These are phyloP conservation scores for Taphrina communis DNA, from an alignment of 1,139 yeast genomes.

Conservation along the genomic window DNA sequence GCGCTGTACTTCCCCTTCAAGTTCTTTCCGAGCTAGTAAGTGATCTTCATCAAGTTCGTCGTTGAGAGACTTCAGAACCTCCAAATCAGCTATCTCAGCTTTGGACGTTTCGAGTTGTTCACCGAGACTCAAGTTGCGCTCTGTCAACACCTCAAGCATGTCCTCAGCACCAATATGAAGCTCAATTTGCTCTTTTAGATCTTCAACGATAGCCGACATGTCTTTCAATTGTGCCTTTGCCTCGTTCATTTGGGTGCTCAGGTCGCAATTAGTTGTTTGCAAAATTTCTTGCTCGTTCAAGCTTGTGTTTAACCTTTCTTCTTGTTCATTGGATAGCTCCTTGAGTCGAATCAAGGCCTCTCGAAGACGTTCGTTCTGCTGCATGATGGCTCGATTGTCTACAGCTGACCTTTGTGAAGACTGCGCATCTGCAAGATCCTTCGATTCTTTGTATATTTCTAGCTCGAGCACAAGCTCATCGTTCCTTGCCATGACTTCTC, in stretches of 20 bases:
- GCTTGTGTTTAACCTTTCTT: conserved; percentile 52
- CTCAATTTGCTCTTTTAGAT: conserved; percentile 56
- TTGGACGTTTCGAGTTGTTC: conserved; percentile 54
- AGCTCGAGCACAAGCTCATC: conserved; percentile 56
- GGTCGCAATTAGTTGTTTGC: conserved; percentile 37
- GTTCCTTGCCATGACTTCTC: conserved; percentile 53
- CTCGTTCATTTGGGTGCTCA: conserved; percentile 45
- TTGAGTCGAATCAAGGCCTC: conserved; percentile 53
- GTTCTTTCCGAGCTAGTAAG: conserved; percentile 61
- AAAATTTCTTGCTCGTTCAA: conserved; percentile 46
- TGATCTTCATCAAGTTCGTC: conserved; percentile 68
- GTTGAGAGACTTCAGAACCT: conserved; percentile 65
- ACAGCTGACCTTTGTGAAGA: neutral
- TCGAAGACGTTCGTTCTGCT: conserved; percentile 55
- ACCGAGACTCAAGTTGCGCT: conserved; percentile 59
- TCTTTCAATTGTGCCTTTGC: conserved; percentile 52
- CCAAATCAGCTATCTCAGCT: conserved; percentile 61
- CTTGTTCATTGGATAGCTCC: conserved; percentile 53
- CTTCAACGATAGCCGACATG: conserved; percentile 57
- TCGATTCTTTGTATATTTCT: conserved; percentile 48
- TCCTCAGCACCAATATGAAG: conserved; percentile 53
- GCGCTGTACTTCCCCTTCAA: conserved; percentile 56
- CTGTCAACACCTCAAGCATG: conserved; percentile 63
- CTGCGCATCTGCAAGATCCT: conserved; percentile 43
- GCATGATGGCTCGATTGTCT: conserved; percentile 42